Percentiles rank a stretch among this genome's conserved stretches.
phyloP scores from a whole-genome alignment of 108 stramenopile genomes.

The Nitzschia sp. region DNA sequence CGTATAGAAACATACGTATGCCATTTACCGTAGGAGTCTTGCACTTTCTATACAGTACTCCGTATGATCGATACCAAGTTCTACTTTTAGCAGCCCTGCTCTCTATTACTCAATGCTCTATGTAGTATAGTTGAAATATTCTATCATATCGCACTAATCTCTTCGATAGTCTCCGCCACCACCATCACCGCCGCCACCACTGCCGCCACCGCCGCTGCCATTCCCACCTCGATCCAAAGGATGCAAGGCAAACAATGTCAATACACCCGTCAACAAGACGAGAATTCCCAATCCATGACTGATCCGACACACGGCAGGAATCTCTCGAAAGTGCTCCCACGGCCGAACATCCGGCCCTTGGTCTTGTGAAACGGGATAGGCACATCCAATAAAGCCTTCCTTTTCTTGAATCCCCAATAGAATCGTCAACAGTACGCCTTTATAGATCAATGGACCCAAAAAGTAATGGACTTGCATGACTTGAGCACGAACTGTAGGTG shows the following conservation, averaged over 20 bases:
- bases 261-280: conserved; percentile 7
- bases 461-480: conserved; percentile 50
- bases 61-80: too few relatives aligned
- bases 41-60: too few relatives aligned
- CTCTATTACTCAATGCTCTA: too few relatives aligned
- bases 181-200: too few relatives aligned
- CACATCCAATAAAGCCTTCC: conserved; percentile 71
- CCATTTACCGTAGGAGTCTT: too few relatives aligned
- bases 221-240: neutral
- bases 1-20: too few relatives aligned
- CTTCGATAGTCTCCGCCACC: neutral
- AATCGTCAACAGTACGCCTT: conserved; percentile 48
- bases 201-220: too few relatives aligned
- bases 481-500: conserved; percentile 31
- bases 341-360: conserved; percentile 48
- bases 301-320: conserved; percentile 57
- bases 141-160: too few relatives aligned
- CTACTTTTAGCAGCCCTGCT: too few relatives aligned
- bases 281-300: conserved; percentile 45
- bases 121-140: too few relatives aligned
- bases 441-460: conserved; percentile 56
- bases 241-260: neutral
- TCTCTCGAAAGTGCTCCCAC: conserved; percentile 38
- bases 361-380: conserved; percentile 59
- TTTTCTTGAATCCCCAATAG: conserved; percentile 78